Evolutionary conservation across 345 rosid genomes (phyloP).

Genomic region (Eucalyptus melliodora): DNA sequence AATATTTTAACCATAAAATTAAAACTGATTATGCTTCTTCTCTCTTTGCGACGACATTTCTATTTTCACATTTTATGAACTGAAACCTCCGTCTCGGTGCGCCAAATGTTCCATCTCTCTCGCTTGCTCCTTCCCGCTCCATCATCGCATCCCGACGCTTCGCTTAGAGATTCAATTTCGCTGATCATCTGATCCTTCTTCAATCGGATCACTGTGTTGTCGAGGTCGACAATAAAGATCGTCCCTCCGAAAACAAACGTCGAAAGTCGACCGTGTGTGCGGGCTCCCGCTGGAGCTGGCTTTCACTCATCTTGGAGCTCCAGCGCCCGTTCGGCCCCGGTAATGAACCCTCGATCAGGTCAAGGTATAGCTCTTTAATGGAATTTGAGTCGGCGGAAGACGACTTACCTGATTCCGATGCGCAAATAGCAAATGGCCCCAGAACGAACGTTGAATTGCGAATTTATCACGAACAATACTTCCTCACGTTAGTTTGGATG

Average conservation of each 20-base stretch:
- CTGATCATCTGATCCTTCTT: not conserved
- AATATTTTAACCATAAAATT: not conserved
- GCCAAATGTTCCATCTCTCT: not conserved
- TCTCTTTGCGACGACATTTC: not conserved
- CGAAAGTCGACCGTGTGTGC: not conserved
- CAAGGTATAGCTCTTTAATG: not conserved
- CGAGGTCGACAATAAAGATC: not conserved
- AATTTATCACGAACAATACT: too few species aligned
- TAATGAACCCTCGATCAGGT: not conserved
- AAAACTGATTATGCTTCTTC: not conserved
- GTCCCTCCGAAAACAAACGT: fast-evolving
- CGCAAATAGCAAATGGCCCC: too few species aligned
- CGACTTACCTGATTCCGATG: too few species aligned
- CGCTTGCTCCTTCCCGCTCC: not conserved
- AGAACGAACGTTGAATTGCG: too few species aligned
- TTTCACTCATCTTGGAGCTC: not conserved
- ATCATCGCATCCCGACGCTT: not conserved
- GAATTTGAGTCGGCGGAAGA: too few species aligned
- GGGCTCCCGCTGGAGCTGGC: not conserved
- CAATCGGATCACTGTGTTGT: not conserved
- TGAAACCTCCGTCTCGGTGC: not conserved
- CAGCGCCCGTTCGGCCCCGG: too few species aligned
- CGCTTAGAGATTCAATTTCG: not conserved
- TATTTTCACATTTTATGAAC: not conserved
- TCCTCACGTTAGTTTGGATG: too few species aligned